Evolutionary conservation across 208 protist species (phyloP).

Genomic region (Trichomonas gallinae): DNA sequence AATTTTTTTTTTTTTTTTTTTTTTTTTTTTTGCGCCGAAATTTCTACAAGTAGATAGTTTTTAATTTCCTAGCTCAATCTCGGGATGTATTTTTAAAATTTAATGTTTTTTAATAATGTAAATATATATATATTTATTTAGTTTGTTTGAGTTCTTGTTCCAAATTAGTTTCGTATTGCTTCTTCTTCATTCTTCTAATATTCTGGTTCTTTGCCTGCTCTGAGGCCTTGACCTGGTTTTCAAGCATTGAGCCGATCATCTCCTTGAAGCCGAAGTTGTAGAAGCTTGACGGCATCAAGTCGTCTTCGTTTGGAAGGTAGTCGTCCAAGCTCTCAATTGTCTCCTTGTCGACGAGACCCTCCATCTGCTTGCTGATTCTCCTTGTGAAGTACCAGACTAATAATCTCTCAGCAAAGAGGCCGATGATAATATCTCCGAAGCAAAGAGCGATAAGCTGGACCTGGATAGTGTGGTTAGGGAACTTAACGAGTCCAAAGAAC

Average conservation of each 20-base stretch:
- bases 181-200: background rate
- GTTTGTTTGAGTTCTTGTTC: background rate
- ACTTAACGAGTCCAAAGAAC: background rate
- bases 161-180: background rate
- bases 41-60: too few relatives aligned
- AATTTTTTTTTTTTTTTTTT: too few relatives aligned
- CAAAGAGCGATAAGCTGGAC: background rate
- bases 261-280: background rate
- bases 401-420: background rate
- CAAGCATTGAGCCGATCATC: background rate
- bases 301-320: background rate
- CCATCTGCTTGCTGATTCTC: too few relatives aligned
- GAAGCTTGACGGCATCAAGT: background rate
- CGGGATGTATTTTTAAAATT: too few relatives aligned
- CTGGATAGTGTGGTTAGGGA: background rate
- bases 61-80: too few relatives aligned
- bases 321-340: background rate
- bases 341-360: background rate
- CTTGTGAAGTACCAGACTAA: background rate
- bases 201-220: background rate
- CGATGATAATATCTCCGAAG: background rate
- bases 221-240: background rate
- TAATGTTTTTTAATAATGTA: too few relatives aligned
- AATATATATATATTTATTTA: background rate
- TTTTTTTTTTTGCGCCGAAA: too few relatives aligned